Evolutionary conservation across 768 basidiomycete genomes (phyloP), one percentile per base, ranked within the genome.

Genomic region (Glaciozyma antarctica): DNA sequence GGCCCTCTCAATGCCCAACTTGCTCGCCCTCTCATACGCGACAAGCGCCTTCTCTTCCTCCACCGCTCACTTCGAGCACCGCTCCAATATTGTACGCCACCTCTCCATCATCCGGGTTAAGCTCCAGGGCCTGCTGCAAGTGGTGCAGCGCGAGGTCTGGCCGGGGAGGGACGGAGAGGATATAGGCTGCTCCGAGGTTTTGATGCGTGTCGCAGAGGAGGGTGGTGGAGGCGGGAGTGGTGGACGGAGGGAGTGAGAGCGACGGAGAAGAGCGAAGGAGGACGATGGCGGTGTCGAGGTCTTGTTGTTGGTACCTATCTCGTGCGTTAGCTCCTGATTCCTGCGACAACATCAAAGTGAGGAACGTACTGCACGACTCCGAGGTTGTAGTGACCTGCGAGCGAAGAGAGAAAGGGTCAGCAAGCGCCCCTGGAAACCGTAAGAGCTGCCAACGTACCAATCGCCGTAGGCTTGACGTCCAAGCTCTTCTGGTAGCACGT

Each of bases 101-200:
- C 64, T 69, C 32, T 17, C 43, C 22, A 28, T 70, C 69, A n/a
- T 70, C 69, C 24, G 69, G 69, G 59, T 64, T 67, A 38, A 70
- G 54, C 65, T 64, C 61, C 28, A 70, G 48, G 10, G 69, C 65
- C 51, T 70, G 64, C 44, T 76, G 76, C 21, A 77, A 61, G 62
- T 78, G 75, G 56, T 75, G 73, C 58, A 78, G 74, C 17, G 77
- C 77, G 58, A 75, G 62, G n/a, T 75, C 77, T 8, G 76, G 73
- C 48, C 75, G 71, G 26, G 77, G 77, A 32, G 77, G 77, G 47
- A 70, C 67, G n/a, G 73, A 71, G 16, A 78, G 67, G 49, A 77
- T 76, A 56, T 77, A 75, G 10, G 77, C 77, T 21, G 76, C 76
- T 43, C 77, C 77, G 53, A 78, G 71, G 64, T 78, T 78, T 2